These are phyloP conservation scores for Keithomyces neogunnii DNA, from an alignment of 2,329 filamentous ascomycete species.

Conservation along the genomic window DNA sequence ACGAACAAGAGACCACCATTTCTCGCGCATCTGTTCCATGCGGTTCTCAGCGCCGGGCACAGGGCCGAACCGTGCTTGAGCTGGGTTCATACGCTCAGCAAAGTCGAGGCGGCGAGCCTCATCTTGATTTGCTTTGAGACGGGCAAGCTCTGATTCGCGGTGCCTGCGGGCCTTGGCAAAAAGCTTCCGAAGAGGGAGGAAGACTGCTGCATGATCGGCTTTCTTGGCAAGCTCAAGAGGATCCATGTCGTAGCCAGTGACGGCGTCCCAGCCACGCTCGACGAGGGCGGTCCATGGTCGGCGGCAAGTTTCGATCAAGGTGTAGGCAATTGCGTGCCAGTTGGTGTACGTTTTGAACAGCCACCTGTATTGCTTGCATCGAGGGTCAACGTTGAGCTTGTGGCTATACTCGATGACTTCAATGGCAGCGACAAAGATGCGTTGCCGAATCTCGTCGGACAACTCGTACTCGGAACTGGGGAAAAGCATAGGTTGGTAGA, in stretches of 20 bases:
- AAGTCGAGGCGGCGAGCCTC: constrained; percentile 41
- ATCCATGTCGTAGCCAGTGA: constrained; percentile 30
- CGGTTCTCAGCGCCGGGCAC: constrained; percentile 37
- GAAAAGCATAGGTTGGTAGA: constrained; percentile 65
- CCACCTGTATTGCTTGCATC: constrained; percentile 39
- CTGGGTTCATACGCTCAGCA: constrained; percentile 35
- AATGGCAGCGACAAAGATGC: constrained; percentile 62
- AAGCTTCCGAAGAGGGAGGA: constrained; percentile 45
- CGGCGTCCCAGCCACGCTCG: constrained; percentile 41
- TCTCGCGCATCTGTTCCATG: constrained; percentile 36
- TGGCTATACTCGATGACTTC: constrained; percentile 65
- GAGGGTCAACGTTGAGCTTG: constrained; percentile 52
- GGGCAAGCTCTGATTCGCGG: constrained; percentile 40
- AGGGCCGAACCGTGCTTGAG: constrained; percentile 38
- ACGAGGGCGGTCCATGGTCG: constrained; percentile 40
- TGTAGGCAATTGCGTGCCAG: constrained; percentile 43
- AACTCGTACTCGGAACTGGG: constrained; percentile 47
- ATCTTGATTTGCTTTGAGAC: constrained; percentile 38
- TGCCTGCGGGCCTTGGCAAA: constrained; percentile 44
- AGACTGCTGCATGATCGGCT: constrained; percentile 38
- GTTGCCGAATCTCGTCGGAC: constrained; percentile 55
- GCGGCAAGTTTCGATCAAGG: constrained; percentile 36
- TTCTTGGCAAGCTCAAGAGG: constrained; percentile 35
- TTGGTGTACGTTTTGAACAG: constrained; percentile 42
- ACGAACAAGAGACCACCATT: constrained; percentile 43